A percentile compares a stretch with the other conserved stretches of the same genome.
phyloP scores from a whole-genome alignment of 1,284 basidiomycete species.

The Waitea zeae region DNA sequence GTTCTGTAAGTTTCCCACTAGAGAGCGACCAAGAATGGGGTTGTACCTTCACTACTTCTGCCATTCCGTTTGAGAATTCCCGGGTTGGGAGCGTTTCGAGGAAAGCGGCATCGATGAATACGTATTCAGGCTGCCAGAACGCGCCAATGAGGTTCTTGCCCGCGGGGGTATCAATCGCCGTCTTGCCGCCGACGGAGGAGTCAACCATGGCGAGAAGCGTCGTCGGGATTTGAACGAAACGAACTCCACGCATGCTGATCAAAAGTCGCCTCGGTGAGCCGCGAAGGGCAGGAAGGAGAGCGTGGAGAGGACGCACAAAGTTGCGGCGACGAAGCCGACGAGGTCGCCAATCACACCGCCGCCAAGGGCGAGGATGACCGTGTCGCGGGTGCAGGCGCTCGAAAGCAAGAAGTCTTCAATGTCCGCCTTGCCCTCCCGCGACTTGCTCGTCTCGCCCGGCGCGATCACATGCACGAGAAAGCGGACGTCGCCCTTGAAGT shows the following conservation, averaged over 20 bases:
- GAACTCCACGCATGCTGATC: slow-evolving; percentile 70
- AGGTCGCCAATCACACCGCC: slow-evolving; percentile 96
- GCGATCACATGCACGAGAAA: slow-evolving; percentile 71
- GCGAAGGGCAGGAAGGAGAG: not conserved
- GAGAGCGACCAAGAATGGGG: slow-evolving; percentile 2
- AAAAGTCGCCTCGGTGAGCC: slow-evolving; percentile 1
- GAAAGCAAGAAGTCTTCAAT: slow-evolving; percentile 91
- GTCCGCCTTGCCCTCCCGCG: slow-evolving; percentile 78
- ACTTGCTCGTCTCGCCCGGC: slow-evolving; percentile 90
- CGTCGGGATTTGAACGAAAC: slow-evolving; percentile 92
- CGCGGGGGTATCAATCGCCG: slow-evolving; percentile 90
- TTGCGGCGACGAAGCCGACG: slow-evolving; percentile 91
- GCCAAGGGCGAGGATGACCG: slow-evolving; percentile 85
- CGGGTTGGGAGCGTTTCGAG: slow-evolving; percentile 84
- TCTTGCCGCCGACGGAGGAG: slow-evolving; percentile 94
- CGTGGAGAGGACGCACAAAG: slow-evolving; percentile 80
- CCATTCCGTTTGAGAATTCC: slow-evolving; percentile 98
- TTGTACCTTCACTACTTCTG: slow-evolving; percentile 88
- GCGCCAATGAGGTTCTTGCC: slow-evolving; percentile 98
- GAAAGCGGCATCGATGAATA: slow-evolving; percentile 96
- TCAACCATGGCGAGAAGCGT: slow-evolving; percentile 98
- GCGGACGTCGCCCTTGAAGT: slow-evolving; percentile 27
- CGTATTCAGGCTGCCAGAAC: slow-evolving; percentile 95
- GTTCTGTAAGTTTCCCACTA: slow-evolving; percentile 4
- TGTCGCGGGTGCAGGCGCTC: slow-evolving; percentile 85